These are phyloP conservation scores for Aspergillus arachidicola DNA, from an alignment of 2,329 filamentous ascomycete genomes.

Conservation along the genomic window DNA sequence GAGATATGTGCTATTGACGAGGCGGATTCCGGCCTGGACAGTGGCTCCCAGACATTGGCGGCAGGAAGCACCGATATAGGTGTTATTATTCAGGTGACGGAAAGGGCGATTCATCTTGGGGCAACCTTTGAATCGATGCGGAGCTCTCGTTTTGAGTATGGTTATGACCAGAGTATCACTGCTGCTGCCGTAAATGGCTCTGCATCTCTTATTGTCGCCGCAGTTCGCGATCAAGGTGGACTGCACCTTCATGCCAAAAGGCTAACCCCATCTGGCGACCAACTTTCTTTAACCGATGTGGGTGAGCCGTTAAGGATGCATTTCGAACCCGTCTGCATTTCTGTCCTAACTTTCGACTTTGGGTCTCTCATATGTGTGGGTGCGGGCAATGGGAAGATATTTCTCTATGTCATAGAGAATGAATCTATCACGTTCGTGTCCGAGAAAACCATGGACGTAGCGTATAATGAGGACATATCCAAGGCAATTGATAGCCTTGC, in stretches of 20 bases:
- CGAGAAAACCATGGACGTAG: conserved; percentile 28
- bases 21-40: conserved; percentile 42
- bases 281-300: conserved; percentile 25
- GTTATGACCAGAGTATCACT: conserved; percentile 26
- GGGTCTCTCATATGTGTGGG: conserved; percentile 42
- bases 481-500: conserved; percentile 40
- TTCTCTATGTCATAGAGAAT: conserved; percentile 31
- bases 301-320: conserved; percentile 27
- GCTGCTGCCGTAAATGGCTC: conserved; percentile 34
- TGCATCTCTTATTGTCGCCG: conserved; percentile 32
- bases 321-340: conserved; percentile 41
- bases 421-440: conserved; percentile 24
- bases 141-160: conserved; percentile 27
- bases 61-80: conserved; percentile 40
- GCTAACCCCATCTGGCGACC: conserved; percentile 19
- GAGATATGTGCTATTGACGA: conserved; percentile 44
- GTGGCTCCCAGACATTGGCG: conserved; percentile 47
- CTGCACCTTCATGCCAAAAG: conserved; percentile 33
- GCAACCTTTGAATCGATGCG: conserved; percentile 22
- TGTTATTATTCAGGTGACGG: conserved; percentile 47
- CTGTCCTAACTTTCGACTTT: conserved; percentile 31
- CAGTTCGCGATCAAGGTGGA: conserved; percentile 27
- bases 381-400: conserved; percentile 40
- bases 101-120: conserved; percentile 37
- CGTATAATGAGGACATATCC: conserved; percentile 30